Base-by-base conservation (phyloP, 768 basidiomycete species). In the Boletus subparvulus region DNA sequence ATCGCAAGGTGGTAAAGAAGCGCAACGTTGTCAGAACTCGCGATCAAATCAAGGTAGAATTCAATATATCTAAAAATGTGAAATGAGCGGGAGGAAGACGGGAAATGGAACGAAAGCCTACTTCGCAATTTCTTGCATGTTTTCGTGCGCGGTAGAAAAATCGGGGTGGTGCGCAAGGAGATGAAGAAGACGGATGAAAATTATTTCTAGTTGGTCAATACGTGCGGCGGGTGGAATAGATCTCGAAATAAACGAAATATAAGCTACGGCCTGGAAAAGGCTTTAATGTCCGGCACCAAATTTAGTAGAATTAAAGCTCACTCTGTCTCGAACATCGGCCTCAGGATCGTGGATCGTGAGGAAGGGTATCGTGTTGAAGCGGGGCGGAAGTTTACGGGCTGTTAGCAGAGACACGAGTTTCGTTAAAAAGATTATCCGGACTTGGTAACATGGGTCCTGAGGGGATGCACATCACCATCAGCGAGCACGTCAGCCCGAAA, bases 111-210 rank as follows among this genome's bases (percentile, higher is more conserved):
- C 30, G 6, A 19, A 26, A 9, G 67, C 87, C 45, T 61, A 97
- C 94, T 88, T 92, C 24, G 89, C 85, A 63, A 94, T 87, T 64
- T 90, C 87, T 35, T 83, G 77, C 37, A 95, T 70, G 41, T 86
- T 86, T 35, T 90, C 88, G 37, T 83, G 80, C 3, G 80, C 78
- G 43, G 77, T 79, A 19, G 78, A 80, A 64, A 94, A 95, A 72
- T 99, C 97, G 5, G 96, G 96, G 69, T 99, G 97, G 67, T 97
- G 95, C 0, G 94, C 92, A 6, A 98, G 78, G 1, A 94, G 72
- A 66, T 94, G 90, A 11, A 98, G 78, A 5, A 98, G 74, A 13
- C 96, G 87, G 42, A 95, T 83, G 63, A 98, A 90, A 2, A 88
- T 83, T 53, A 88, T 74, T 69, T 98, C 96, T 53, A 95, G 80